These are phyloP conservation scores for Gossypium davidsonii DNA, from an alignment of 441 rosid species.

Conservation along the genomic window DNA sequence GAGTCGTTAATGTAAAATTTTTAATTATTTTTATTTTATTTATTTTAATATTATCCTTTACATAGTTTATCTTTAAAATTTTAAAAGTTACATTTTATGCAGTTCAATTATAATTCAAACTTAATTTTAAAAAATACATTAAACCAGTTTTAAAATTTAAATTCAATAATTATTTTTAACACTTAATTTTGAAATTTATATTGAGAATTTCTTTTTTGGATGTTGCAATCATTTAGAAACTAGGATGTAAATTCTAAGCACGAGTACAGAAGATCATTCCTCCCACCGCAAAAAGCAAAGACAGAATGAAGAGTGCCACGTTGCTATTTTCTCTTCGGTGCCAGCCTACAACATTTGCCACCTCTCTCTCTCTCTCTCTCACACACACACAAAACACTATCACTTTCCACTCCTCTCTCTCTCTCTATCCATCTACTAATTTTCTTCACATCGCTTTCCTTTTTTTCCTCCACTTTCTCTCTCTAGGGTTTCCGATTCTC, in stretches of 20 bases:
- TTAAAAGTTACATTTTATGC: too few species aligned
- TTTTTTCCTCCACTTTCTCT: constrained; percentile 10
- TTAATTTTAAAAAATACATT: too few species aligned
- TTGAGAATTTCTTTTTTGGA: neutral
- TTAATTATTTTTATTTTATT: too few species aligned
- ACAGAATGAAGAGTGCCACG: constrained; percentile 52
- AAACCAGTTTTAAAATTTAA: too few species aligned
- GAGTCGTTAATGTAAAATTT: too few species aligned
- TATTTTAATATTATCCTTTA: too few species aligned
- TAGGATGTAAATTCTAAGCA: neutral
- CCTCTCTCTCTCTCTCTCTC: too few species aligned
- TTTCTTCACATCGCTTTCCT: neutral
- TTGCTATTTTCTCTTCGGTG: constrained; percentile 45
- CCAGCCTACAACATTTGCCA: constrained; percentile 14
- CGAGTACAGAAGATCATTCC: constrained; percentile 6
- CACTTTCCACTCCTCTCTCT: too few species aligned
- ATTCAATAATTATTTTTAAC: neutral
- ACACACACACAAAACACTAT: too few species aligned
- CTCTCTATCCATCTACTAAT: neutral
- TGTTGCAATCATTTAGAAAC: neutral
- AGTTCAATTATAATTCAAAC: too few species aligned
- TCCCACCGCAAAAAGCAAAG: neutral
- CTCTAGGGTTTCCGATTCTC: constrained; percentile 42
- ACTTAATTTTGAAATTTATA: neutral
- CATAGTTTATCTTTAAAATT: too few species aligned